Evolutionary conservation across 176 grass and related monocot genomes (phyloP).

Genomic region (Coix lacrymajobi): DNA sequence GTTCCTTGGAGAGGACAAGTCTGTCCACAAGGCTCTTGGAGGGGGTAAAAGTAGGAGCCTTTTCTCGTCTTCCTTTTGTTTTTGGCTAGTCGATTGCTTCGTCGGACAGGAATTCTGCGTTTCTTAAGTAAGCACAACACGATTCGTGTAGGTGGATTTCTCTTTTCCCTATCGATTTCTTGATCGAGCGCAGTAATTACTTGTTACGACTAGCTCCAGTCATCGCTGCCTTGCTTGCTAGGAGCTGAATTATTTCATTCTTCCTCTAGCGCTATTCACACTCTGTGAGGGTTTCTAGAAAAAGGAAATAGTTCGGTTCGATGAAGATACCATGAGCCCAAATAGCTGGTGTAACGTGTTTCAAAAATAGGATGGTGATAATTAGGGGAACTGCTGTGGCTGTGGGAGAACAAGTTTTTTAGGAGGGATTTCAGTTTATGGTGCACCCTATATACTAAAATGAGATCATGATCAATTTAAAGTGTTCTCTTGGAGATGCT

Average conservation of each 20-base stretch:
- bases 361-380: background rate
- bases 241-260: background rate
- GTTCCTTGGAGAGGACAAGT: conserved; percentile 60
- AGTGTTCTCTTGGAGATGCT: background rate
- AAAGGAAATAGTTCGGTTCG: background rate
- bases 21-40: conserved; percentile 70
- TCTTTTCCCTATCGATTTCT: background rate
- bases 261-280: background rate
- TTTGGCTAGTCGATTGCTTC: background rate
- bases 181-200: background rate
- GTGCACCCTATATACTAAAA: too few relatives aligned
- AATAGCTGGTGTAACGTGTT: background rate
- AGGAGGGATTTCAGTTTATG: background rate
- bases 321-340: background rate
- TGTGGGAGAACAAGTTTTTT: background rate
- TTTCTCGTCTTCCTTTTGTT: background rate
- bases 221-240: background rate
- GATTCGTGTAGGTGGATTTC: background rate
- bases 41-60: conserved; percentile 63
- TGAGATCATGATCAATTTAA: too few relatives aligned
- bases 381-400: background rate
- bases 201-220: background rate
- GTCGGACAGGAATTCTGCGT: background rate
- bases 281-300: background rate
- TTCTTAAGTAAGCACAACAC: background rate